Conservation (phyloP, 2,329 filamentous ascomycete species). For the Phyllosticta capitalensis region DNA sequence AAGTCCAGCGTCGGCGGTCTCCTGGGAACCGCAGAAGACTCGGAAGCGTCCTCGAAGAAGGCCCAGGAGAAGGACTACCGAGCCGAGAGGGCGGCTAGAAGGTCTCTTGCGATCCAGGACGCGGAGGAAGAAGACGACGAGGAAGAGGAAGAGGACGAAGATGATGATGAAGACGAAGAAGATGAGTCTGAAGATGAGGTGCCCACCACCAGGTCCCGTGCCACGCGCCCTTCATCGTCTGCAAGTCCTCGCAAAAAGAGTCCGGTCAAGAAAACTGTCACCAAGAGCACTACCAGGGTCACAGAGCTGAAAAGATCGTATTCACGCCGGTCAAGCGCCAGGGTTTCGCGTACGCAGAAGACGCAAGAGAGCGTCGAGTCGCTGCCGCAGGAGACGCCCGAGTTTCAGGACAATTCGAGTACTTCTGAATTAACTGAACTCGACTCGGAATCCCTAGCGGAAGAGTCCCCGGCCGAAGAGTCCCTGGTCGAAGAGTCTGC, state of each 20-base stretch:
- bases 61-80: conserved; percentile 3
- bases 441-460: background rate
- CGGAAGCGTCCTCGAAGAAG: background rate
- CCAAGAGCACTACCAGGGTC: background rate
- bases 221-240: background rate
- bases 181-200: background rate
- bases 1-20: conserved; percentile 5
- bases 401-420: background rate
- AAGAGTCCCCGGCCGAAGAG: too few relatives aligned
- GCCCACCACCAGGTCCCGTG: background rate
- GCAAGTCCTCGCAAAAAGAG: background rate
- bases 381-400: background rate
- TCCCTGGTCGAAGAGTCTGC: too few relatives aligned
- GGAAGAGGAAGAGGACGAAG: background rate
- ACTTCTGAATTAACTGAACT: background rate
- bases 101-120: conserved; percentile 1
- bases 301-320: background rate
- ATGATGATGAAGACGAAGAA: background rate
- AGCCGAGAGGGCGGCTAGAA: conserved; percentile 5
- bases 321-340: background rate
- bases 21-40: background rate
- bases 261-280: background rate
- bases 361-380: background rate
- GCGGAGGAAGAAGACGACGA: background rate
- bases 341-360: background rate